Evolutionary conservation across 2,329 filamentous ascomycete genomes (phyloP).

Genomic region (Fusarium bulbicola): DNA sequence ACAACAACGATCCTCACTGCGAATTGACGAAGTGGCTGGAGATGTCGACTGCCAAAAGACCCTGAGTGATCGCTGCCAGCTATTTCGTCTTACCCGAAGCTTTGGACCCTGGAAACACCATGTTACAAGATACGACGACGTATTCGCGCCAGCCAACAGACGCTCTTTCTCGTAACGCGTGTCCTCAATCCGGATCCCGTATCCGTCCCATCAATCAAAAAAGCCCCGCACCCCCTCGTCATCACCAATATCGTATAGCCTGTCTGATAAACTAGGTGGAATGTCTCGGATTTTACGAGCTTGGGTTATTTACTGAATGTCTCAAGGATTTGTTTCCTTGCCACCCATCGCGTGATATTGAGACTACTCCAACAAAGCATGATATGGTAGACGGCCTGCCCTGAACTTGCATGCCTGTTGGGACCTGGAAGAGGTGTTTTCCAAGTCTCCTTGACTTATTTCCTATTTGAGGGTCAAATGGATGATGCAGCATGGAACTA

Average conservation of each 20-base stretch:
- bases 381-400: neutral
- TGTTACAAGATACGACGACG: neutral
- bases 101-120: neutral
- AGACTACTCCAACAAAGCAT: neutral
- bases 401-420: neutral
- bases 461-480: neutral
- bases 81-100: neutral
- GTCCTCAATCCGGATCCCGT: neutral
- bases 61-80: neutral
- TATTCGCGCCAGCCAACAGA: neutral
- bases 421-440: neutral
- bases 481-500: neutral
- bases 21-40: no score
- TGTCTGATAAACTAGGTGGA: neutral
- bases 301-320: neutral
- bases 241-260: neutral
- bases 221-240: neutral
- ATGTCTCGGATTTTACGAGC: constrained; percentile 12
- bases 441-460: neutral
- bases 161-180: neutral
- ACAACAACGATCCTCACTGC: neutral
- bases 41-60: neutral
- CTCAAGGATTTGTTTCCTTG: neutral
- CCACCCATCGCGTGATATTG: neutral
- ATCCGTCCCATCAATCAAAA: neutral